Percentiles rank a stretch among this genome's conserved stretches.
Conservation (phyloP, 2,329 filamentous ascomycete species). For the Talaromyces sp. region DNA sequence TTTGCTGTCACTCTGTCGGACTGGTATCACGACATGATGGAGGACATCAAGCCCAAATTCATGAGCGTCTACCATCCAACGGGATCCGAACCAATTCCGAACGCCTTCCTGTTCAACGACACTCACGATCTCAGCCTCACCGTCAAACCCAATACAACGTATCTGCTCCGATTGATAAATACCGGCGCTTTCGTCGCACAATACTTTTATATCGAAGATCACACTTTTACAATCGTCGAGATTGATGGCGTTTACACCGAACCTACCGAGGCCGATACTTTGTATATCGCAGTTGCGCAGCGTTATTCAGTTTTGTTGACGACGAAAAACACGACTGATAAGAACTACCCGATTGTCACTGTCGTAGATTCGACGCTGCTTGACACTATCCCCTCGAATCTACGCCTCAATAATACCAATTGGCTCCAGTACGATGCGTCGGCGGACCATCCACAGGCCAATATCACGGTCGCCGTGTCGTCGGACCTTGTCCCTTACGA, state of each 20-base stretch:
- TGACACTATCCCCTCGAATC: constrained; percentile 33
- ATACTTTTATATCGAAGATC: constrained; percentile 47
- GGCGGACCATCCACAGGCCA: constrained; percentile 27
- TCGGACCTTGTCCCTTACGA: constrained; percentile 64
- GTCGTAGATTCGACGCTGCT: constrained; percentile 33
- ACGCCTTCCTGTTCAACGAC: constrained; percentile 66
- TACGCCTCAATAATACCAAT: constrained; percentile 44
- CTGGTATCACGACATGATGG: constrained; percentile 64
- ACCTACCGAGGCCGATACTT: constrained; percentile 55
- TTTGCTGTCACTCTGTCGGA: constrained; percentile 66
- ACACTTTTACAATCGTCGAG: constrained; percentile 66
- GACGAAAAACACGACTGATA: constrained; percentile 57
- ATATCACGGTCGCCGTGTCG: constrained; percentile 24
- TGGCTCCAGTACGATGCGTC: constrained; percentile 65
- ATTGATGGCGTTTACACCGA: constrained; percentile 70
- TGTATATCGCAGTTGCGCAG: constrained; percentile 67
- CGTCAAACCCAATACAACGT: constrained; percentile 65
- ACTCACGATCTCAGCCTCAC: constrained; percentile 57
- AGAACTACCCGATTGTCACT: constrained; percentile 65
- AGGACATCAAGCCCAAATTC: constrained; percentile 50
- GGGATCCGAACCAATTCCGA: constrained; percentile 63
- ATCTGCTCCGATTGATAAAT: constrained; percentile 71
- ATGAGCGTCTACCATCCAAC: constrained; percentile 50
- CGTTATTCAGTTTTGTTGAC: constrained; percentile 56
- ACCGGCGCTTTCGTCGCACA: constrained; percentile 65